These are phyloP conservation scores for Dictyostelium purpureum DNA, from an alignment of 78 protist species.

Conservation along the genomic window DNA sequence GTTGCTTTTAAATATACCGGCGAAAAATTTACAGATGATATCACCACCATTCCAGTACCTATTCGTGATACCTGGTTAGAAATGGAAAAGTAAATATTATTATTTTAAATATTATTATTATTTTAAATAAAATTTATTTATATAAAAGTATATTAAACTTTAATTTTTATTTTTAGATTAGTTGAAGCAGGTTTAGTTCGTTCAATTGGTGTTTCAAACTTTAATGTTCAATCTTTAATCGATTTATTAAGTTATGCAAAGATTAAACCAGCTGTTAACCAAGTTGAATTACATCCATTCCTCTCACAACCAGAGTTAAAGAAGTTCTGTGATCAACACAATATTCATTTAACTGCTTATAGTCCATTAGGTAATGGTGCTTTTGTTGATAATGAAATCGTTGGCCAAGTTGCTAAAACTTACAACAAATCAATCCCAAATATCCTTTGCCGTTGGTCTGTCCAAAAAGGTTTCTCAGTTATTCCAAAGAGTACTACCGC, in stretches of 20 bases:
- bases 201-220: slow-evolving; percentile 81
- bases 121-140: too few species aligned
- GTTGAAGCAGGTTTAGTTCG: slow-evolving; percentile 72
- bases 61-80: slow-evolving; percentile 88
- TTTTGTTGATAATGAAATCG: slow-evolving; percentile 30
- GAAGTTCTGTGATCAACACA: not conserved
- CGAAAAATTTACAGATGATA: not conserved
- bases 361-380: slow-evolving; percentile 78
- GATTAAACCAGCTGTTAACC: slow-evolving; percentile 82
- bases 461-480: slow-evolving; percentile 52
- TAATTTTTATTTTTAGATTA: too few species aligned
- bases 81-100: too few species aligned
- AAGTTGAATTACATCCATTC: slow-evolving; percentile 90
- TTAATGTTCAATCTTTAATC: slow-evolving; percentile 11
- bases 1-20: slow-evolving; percentile 54
- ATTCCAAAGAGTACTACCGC: slow-evolving; percentile 64
- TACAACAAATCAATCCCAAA: slow-evolving; percentile 81
- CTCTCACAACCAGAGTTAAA: slow-evolving; percentile 47
- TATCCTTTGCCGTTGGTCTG: slow-evolving; percentile 22
- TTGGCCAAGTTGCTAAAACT: slow-evolving; percentile 61
- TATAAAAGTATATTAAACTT: too few species aligned
- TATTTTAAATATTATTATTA: too few species aligned
- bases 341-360: slow-evolving; percentile 79
- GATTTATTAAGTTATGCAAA: slow-evolving; percentile 66
- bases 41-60: slow-evolving; percentile 34